Conservation (phyloP, 306 rosid species). For the Prosopis cineraria region DNA sequence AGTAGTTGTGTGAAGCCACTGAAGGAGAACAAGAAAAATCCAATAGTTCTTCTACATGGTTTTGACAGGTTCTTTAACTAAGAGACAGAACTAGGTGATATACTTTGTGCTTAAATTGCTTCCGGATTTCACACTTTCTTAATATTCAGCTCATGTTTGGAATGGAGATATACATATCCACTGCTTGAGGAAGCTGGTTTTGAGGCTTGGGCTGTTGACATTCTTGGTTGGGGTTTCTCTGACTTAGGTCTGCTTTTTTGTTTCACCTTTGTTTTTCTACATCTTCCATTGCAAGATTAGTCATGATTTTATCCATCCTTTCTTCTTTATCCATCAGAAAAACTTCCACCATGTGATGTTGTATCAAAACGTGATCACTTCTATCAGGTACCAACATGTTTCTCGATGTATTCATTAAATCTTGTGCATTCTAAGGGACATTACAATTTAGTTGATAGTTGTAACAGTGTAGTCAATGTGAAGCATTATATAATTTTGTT, state of each 20-base stretch:
- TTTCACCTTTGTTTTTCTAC: constrained; percentile 11
- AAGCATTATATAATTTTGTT: background rate
- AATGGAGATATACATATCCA: constrained; percentile 89
- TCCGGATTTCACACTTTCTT: constrained; percentile 41
- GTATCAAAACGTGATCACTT: no score
- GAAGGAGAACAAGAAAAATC: constrained; percentile 57
- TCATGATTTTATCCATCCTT: no score
- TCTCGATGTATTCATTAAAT: constrained; percentile 4
- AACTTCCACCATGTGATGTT: no score
- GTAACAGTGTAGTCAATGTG: background rate
- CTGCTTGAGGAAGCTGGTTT: constrained; percentile 83
- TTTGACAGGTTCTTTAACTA: constrained; percentile 74
- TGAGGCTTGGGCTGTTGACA: constrained; percentile 93
- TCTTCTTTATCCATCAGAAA: no score
- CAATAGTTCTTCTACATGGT: constrained; percentile 90
- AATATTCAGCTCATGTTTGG: constrained; percentile 92
- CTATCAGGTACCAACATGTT: constrained; percentile 57
- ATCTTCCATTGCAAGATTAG: background rate
- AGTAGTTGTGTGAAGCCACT: constrained; percentile 86
- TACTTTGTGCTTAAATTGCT: constrained; percentile 28
- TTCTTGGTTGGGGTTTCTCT: constrained; percentile 99
- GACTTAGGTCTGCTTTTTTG: constrained; percentile 70
- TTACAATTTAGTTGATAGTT: background rate
- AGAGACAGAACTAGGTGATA: constrained; percentile 6
- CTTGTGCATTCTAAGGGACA: background rate